Evolutionary conservation across 2,329 filamentous ascomycete species (phyloP).

Genomic region (Claviceps paspali): DNA sequence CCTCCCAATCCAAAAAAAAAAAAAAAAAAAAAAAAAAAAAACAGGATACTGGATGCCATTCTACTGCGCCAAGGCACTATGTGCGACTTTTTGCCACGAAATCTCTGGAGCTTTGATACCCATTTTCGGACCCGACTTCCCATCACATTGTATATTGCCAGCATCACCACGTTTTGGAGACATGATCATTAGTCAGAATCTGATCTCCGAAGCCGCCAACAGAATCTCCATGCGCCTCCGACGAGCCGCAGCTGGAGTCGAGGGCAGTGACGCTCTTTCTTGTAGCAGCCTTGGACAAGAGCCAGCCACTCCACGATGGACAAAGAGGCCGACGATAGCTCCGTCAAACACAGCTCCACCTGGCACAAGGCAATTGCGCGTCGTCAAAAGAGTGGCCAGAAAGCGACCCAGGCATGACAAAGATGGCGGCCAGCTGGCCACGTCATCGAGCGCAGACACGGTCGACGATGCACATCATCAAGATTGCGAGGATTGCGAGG

Average conservation of each 20-base stretch:
- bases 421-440: background rate
- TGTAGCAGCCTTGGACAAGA: background rate
- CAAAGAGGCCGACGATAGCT: background rate
- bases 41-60: conserved; percentile 95
- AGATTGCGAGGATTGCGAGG: background rate
- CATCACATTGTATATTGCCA: conserved; percentile 50
- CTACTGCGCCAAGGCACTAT: conserved; percentile 69
- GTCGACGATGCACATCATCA: background rate
- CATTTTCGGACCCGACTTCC: conserved; percentile 75
- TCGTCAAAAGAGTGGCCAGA: background rate
- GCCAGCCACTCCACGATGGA: background rate
- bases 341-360: background rate
- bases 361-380: background rate
- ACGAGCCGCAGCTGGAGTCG: background rate
- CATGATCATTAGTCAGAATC: conserved; percentile 47
- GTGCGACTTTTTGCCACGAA: conserved; percentile 73
- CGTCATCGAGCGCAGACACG: background rate
- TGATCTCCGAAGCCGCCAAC: conserved; percentile 36
- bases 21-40: no score
- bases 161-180: conserved; percentile 47
- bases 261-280: background rate
- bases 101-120: conserved; percentile 81
- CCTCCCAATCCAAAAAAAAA: no score
- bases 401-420: background rate
- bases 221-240: conserved; percentile 21